These are phyloP conservation scores for Rhizopogon vesiculosus DNA, from an alignment of 768 basidiomycete species.

Conservation along the genomic window DNA sequence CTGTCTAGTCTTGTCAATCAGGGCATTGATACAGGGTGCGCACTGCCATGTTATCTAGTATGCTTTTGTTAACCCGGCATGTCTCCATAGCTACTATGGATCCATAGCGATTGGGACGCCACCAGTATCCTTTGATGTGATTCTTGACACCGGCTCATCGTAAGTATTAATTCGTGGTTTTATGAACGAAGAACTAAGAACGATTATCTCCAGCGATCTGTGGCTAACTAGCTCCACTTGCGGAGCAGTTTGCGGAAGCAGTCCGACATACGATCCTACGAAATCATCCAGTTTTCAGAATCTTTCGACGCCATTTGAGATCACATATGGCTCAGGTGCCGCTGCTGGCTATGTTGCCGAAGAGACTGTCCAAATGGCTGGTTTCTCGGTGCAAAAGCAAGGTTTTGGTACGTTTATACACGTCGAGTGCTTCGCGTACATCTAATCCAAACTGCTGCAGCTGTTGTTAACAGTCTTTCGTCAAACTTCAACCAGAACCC, in stretches of 20 bases:
- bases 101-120: conserved; percentile 35
- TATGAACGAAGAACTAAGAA: neutral
- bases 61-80: neutral
- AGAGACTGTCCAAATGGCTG: conserved; percentile 42
- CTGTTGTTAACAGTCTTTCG: conserved; percentile 7
- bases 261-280: conserved; percentile 21
- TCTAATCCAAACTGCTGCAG: conserved; percentile 33
- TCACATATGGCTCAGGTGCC: conserved; percentile 40
- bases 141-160: conserved; percentile 42
- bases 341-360: conserved; percentile 35
- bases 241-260: conserved; percentile 21
- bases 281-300: conserved; percentile 29
- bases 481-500: conserved; percentile 39
- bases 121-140: conserved; percentile 35
- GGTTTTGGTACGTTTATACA: conserved; percentile 23
- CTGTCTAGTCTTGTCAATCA: conserved; percentile 50
- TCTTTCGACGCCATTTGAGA: conserved; percentile 28
- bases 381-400: conserved; percentile 38
- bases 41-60: neutral
- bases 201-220: conserved; percentile 30
- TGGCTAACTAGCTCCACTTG: conserved; percentile 37
- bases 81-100: conserved; percentile 17
- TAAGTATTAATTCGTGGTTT: neutral
- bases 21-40: conserved; percentile 56
- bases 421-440: neutral